A percentile compares a stretch with the other conserved stretches of the same genome.
Evolutionary conservation across 2,329 filamentous ascomycete species (phyloP).

Genomic region (Diaporthe humulicola): DNA sequence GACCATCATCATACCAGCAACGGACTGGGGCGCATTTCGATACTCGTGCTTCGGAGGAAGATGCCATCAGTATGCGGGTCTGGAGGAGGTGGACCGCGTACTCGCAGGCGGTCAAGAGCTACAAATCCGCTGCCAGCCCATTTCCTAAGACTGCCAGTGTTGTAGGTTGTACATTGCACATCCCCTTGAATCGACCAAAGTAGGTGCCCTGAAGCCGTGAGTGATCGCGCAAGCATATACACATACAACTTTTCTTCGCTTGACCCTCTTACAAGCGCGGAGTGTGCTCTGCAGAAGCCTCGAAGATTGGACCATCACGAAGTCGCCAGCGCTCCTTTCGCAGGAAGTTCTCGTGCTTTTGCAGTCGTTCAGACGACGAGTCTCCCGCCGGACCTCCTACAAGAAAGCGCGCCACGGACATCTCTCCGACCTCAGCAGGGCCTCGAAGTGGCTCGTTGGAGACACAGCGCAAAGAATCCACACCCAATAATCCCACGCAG

Average conservation of each 20-base stretch:
- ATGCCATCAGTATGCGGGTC: not conserved
- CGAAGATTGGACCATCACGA: not conserved
- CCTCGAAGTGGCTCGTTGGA: not conserved
- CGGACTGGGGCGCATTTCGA: not conserved
- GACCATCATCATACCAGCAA: not conserved
- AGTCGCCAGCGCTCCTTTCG: not conserved
- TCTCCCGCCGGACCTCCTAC: not conserved
- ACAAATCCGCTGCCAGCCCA: not conserved
- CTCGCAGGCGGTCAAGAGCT: conserved; percentile 9
- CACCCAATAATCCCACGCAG: not conserved
- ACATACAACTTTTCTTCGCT: not conserved
- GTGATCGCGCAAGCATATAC: not conserved
- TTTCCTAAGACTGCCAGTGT: not conserved
- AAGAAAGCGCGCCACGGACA: not conserved
- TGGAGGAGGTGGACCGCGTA: not conserved
- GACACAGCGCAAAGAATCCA: not conserved
- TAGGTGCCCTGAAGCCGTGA: not conserved
- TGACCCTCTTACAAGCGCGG: not conserved
- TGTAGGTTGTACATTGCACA: not conserved
- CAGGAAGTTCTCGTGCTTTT: conserved; percentile 10
- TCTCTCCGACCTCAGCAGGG: not conserved
- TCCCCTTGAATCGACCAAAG: not conserved
- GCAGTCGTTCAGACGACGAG: not conserved
- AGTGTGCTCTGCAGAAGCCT: conserved; percentile 4
- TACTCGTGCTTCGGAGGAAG: not conserved